Evolutionary conservation across 1,284 basidiomycete species (phyloP), one percentile per base, ranked within the genome.

Genomic region (Ganoderma sinense): DNA sequence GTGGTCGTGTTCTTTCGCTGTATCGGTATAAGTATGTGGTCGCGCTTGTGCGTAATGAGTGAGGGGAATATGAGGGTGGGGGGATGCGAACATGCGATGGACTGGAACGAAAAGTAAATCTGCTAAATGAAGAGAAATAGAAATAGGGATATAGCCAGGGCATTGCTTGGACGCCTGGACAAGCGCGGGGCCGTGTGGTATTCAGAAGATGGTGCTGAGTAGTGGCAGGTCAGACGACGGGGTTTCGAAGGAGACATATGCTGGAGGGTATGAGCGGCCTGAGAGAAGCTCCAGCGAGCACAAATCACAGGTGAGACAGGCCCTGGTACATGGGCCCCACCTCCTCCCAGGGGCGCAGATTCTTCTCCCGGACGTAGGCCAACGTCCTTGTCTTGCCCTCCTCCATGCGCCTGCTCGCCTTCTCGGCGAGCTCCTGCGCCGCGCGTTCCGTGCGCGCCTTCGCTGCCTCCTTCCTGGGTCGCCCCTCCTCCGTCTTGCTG

Each of bases 401-500:
- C 68, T 70, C 71, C 48, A 67, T 65, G 64, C 70, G 72, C 67
- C 64, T 64, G 64, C 62, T 56, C 56, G 70, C 60, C 71, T 69
- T 74, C 48, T 71, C 73, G 55, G 70, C 73, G 64, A 74, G 73
- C 69, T 86, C 83, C 64, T 81, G 78, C n/a, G 85, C 84, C 41
- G 86, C 76, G 61, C 79, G 79, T 67, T 85, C 84, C 20, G 80
- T 77, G 73, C 79, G 80, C 63, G 77, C 79, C 71, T 80, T 81
- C 67, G 81, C 81, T 65, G 84, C 83, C 56, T 83, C 84, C 80
- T 86, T 86, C 76, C 83, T 85, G 72, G 80, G 79, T 72, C 74
- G 78, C 78, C 87, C 86, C 71, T 82, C 83, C 70, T 87, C 84
- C 10, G 80, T 81, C 76, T 83, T 86, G 45, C 79, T 74, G 45